phyloP scores from a whole-genome alignment of 345 rosid species.

The Syzygium oleosum region DNA sequence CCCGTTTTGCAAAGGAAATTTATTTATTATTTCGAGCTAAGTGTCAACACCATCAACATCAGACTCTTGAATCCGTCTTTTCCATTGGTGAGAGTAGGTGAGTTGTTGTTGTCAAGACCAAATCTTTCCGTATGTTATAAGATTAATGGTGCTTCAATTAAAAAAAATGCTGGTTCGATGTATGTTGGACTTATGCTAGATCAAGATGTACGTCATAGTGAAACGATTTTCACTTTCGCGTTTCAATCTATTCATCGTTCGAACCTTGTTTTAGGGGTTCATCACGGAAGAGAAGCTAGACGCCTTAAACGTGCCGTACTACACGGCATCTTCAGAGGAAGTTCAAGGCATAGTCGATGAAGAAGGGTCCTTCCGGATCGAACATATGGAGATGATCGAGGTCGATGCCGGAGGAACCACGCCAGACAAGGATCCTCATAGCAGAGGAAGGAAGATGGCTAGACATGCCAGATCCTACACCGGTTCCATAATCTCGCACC shows the following conservation, averaged over 20 bases:
- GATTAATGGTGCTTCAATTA: neutral
- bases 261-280: neutral
- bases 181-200: neutral
- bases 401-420: neutral
- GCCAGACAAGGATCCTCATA: neutral
- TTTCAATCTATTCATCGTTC: neutral
- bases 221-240: neutral
- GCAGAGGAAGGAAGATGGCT: neutral
- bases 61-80: neutral
- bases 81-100: too few species aligned
- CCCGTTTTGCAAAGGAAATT: neutral
- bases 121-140: neutral
- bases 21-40: neutral
- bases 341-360: neutral
- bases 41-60: neutral
- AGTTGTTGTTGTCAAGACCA: too few species aligned
- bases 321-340: conserved; percentile 5
- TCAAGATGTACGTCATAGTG: neutral
- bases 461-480: conserved; percentile 1
- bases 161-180: neutral
- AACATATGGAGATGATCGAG: conserved; percentile 1
- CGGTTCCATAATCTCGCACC: conserved; percentile 5
- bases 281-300: conserved; percentile 11
- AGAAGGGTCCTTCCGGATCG: conserved; percentile 2
- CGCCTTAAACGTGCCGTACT: conserved; percentile 8